Evolutionary conservation across 208 protist species (phyloP).

Genomic region (Acanthamoeba royreba): DNA sequence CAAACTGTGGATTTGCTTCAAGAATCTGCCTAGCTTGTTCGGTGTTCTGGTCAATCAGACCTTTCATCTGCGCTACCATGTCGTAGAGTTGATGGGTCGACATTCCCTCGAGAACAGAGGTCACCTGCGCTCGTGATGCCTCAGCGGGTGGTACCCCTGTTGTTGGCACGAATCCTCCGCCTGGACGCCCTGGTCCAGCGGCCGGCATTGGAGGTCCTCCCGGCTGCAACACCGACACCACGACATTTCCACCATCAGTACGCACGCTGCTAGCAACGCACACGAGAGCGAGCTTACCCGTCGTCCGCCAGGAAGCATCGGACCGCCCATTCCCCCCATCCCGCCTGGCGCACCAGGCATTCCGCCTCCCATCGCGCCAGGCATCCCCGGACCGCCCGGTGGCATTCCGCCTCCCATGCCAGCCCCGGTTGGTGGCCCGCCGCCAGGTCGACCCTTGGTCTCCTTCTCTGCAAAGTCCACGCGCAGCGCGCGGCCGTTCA

Average conservation of each 20-base stretch:
- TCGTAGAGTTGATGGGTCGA: background rate
- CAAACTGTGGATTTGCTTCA: slow-evolving; percentile 65
- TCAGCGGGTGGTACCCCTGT: background rate
- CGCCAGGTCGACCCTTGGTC: background rate
- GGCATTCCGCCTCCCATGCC: background rate
- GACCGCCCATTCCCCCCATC: too few species aligned
- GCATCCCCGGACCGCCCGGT: background rate
- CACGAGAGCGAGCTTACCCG: too few species aligned
- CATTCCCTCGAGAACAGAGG: slow-evolving; percentile 21
- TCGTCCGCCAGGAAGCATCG: too few species aligned
- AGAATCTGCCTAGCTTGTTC: slow-evolving; percentile 62
- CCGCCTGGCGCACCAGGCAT: background rate
- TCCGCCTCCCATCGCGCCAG: background rate
- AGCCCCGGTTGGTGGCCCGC: background rate
- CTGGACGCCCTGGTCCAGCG: background rate
- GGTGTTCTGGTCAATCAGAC: slow-evolving; percentile 53
- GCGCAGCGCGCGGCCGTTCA: slow-evolving; percentile 60
- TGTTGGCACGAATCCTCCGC: background rate
- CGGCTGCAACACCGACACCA: too few species aligned
- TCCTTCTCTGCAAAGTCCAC: slow-evolving; percentile 71
- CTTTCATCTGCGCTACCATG: slow-evolving; percentile 48
- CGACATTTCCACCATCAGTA: too few species aligned
- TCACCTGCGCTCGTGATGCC: background rate
- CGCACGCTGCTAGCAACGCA: too few species aligned
- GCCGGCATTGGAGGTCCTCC: too few species aligned